phyloP scores from a whole-genome alignment of 148 eudicot genomes.

The Chenopodium suecicum region DNA sequence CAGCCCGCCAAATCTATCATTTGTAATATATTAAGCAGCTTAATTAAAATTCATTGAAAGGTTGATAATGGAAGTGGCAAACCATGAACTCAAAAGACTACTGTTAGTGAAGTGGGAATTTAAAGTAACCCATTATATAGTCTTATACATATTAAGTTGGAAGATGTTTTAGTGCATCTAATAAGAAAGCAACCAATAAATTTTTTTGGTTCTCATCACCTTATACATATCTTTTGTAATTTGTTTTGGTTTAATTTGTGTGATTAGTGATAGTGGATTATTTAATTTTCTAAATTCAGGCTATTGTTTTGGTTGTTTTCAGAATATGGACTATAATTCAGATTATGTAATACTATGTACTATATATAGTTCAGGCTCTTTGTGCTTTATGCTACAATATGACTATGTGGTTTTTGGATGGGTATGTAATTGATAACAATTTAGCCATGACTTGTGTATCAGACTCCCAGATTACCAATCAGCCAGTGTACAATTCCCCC shows the following conservation, averaged over 20 bases:
- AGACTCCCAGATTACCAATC: too few species aligned
- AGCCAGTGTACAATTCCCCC: too few species aligned
- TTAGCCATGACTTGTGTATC: too few species aligned
- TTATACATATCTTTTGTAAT: slow-evolving; percentile 6
- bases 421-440: too few species aligned
- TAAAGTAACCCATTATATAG: slow-evolving; percentile 5
- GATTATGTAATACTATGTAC: too few species aligned
- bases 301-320: neutral
- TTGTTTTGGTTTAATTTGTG: neutral
- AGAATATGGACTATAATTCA: neutral
- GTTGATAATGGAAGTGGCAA: neutral
- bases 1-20: slow-evolving; percentile 47
- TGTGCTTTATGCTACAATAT: too few species aligned
- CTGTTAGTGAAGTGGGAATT: neutral
- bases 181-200: slow-evolving; percentile 1
- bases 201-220: neutral
- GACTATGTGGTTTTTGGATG: too few species aligned
- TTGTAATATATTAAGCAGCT: slow-evolving; percentile 8
- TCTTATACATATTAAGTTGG: slow-evolving; percentile 5
- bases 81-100: neutral
- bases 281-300: neutral
- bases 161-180: slow-evolving; percentile 5
- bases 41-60: neutral
- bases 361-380: too few species aligned
- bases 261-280: neutral